Evolutionary conservation across 768 basidiomycete genomes (phyloP), one percentile per base, ranked within the genome.

Genomic region (Sporobolomyces pararoseus): DNA sequence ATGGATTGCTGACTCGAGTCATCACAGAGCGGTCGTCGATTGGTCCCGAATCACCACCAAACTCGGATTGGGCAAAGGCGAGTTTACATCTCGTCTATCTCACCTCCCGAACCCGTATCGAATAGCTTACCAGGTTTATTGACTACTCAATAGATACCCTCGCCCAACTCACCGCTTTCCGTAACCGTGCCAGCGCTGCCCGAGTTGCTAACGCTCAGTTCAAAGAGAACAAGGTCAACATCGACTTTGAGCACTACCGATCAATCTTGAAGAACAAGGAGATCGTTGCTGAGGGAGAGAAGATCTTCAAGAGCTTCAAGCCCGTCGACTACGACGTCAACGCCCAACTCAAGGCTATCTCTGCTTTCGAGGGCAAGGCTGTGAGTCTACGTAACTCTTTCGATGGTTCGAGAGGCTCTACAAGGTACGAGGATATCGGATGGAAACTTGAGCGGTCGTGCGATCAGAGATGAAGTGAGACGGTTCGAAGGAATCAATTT

Each of bases 281-380:
- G 60, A 84, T 98, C 73, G 87, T 97, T 62, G 89, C 91, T 76
- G 90, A 96, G 80, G 89, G 89, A 16, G 94, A 98, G 84, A 94
- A 91, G 82, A 80, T 88, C 61, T 80, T 96, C 76, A 87, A 84
- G 70, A 86, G 86, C 39, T 98, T 96, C 84, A 96, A 95, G 82
- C 91, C 96, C 42, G 88, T 91, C 61, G 89, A 90, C 3, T 97
- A 97, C 81, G 95, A 99, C 78, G 89, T 93, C 67, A 82, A 81
- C 76, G 84, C 89, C 63, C 90, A 94, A 80, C 79, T 96, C 81
- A 95, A 92, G 82, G 92, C 91, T 52, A 96, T 99, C 76, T 92
- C 95, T 79, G 87, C 91, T 58, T 99, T 99, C 80, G 91, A 98
- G 84, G 84, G 86, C 70, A 96, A 94, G 82, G 96, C 96, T 71